Base-by-base conservation (phyloP, 768 basidiomycete species). In the Pleurotus salmoneostramineus region DNA sequence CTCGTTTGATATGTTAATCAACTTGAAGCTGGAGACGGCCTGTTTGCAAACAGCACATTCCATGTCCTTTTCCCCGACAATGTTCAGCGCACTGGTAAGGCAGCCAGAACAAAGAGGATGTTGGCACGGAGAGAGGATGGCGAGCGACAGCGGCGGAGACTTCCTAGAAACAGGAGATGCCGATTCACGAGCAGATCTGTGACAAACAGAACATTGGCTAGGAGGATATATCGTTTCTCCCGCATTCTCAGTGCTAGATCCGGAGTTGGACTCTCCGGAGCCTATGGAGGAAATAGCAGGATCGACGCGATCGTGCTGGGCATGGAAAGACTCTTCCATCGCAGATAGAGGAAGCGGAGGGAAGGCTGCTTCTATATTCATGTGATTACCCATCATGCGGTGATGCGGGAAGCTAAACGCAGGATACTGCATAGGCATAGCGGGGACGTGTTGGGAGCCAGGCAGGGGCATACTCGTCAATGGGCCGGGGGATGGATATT, bases 21-120 rank as follows among this genome's bases (percentile, higher is more conserved):
- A 40, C 46, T 82, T 80, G 68, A 93, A 93, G 66, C 89, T 84
- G 33, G 75, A 77, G 17, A 93, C 90, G 35, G 82, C 80, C 42
- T 69, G 70, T 64, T 85, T 86, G 72, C 91, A 94, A 33, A 91
- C 87, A 14, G 89, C 87, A 61, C 92, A 94, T 59, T 86, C 82
- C 82, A 93, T 90, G 58, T 89, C 88, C 67, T 93, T 93, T 70
- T 94, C 91, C 5, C 91, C 91, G 14, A 93, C 92, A 52, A 93
- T 93, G 63, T 94, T 94, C 52, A 94, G 76, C 6, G 90, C 89
- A 51, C 90, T 91, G 1, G 92, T 94, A 56, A 94, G 77, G 66
- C 92, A 94, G 7, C 80, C 79, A 2, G 90, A 88, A 67, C 92
- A 94, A 1, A 93, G 74, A 1, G 87, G 79, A 68, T 94, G 92